A percentile compares a stretch with the other conserved stretches of the same genome.
These are phyloP conservation scores for Cladosporium sp. DNA, from an alignment of 2,329 filamentous ascomycete genomes.

Conservation along the genomic window DNA sequence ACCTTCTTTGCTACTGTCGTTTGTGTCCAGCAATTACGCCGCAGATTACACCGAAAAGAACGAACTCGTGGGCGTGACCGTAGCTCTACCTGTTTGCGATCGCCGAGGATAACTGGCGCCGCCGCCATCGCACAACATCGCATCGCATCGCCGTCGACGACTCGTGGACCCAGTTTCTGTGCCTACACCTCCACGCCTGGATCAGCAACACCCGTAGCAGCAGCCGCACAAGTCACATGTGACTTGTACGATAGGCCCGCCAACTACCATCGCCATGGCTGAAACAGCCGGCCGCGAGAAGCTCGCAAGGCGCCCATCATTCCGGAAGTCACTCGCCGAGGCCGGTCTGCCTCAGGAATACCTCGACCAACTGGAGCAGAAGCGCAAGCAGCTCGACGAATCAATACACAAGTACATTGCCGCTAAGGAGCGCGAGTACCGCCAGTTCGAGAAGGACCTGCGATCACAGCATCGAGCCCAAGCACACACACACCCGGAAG, in stretches of 20 bases:
- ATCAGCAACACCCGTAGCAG: not conserved
- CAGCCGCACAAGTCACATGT: constrained; percentile 2
- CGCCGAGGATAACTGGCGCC: not conserved
- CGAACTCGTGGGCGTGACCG: too few relatives aligned
- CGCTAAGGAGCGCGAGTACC: constrained; percentile 34
- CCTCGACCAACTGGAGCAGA: constrained; percentile 31
- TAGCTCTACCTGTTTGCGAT: too few relatives aligned
- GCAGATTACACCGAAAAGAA: too few relatives aligned
- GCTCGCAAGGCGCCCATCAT: constrained; percentile 18
- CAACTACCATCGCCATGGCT: constrained; percentile 6
- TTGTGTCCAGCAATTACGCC: too few relatives aligned
- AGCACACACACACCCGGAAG: not conserved
- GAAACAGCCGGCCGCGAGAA: constrained; percentile 11
- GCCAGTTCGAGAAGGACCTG: constrained; percentile 32
- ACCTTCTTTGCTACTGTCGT: not conserved
- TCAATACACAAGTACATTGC: constrained; percentile 36
- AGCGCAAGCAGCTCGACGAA: constrained; percentile 34
- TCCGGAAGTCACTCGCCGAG: constrained; percentile 18
- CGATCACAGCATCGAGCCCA: constrained; percentile 12
- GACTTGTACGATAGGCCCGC: not conserved
- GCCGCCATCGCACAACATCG: too few relatives aligned
- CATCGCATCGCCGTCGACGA: not conserved
- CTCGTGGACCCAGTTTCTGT: too few relatives aligned
- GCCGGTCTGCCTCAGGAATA: constrained; percentile 27
- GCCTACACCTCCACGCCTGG: not conserved